Evolutionary conservation across 2,329 filamentous ascomycete genomes (phyloP).

Genomic region (Xylariales sp.): DNA sequence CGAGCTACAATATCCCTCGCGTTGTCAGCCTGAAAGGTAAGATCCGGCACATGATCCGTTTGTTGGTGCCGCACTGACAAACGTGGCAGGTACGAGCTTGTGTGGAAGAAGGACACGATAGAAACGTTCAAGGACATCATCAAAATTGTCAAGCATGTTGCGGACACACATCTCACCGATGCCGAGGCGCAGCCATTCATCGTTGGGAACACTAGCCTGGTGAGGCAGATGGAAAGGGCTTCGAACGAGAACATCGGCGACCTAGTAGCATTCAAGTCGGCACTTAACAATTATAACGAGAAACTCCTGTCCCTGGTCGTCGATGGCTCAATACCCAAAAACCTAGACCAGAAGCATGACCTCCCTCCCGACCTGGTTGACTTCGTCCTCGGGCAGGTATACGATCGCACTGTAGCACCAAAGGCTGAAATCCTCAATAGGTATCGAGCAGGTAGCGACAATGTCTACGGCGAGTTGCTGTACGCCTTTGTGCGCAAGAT

Average conservation of each 20-base stretch:
- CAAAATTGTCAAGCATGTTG: slow-evolving; percentile 63
- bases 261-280: slow-evolving; percentile 63
- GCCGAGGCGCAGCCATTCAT: slow-evolving; percentile 64
- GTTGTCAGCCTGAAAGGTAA: slow-evolving; percentile 63
- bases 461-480: slow-evolving; percentile 90
- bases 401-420: slow-evolving; percentile 87
- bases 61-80: slow-evolving; percentile 12
- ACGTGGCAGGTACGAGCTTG: slow-evolving; percentile 61
- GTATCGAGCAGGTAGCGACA: slow-evolving; percentile 87
- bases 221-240: slow-evolving; percentile 72
- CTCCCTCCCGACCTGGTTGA: slow-evolving; percentile 70
- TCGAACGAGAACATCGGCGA: slow-evolving; percentile 61
- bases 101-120: slow-evolving; percentile 73
- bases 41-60: slow-evolving; percentile 15
- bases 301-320: slow-evolving; percentile 60
- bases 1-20: slow-evolving; percentile 79
- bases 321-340: slow-evolving; percentile 66
- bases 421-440: slow-evolving; percentile 77
- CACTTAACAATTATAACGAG: slow-evolving; percentile 73
- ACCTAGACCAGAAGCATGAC: slow-evolving; percentile 63
- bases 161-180: slow-evolving; percentile 71
- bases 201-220: slow-evolving; percentile 68
- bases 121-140: slow-evolving; percentile 72
- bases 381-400: slow-evolving; percentile 81
- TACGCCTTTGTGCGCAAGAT: slow-evolving; percentile 80